Conservation (phyloP, 179 eudicot genomes). For the Drosera spatulata region DNA sequence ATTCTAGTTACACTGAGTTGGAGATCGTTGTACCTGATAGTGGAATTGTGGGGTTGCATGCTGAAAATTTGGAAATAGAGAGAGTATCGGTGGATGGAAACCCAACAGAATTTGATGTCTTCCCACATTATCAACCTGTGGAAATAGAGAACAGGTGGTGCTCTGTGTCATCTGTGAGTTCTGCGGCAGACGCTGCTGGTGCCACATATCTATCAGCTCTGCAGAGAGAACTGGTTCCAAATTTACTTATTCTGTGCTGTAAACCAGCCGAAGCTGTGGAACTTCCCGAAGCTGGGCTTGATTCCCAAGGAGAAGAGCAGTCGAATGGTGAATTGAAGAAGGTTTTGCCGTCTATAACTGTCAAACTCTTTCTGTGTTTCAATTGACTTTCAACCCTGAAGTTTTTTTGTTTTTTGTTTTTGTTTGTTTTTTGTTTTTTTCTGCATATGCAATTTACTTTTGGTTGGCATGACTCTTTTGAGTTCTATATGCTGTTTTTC, state of each 20-base stretch:
- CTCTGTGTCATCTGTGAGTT: constrained; percentile 81
- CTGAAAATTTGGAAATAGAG: constrained; percentile 90
- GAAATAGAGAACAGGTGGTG: constrained; percentile 92
- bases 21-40: constrained; percentile 67
- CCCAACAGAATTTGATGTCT: constrained; percentile 74
- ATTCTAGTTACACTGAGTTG: constrained; percentile 74
- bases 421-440: too few species aligned
- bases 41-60: constrained; percentile 84
- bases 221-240: constrained; percentile 87
- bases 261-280: constrained; percentile 29
- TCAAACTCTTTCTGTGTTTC: background rate
- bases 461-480: too few species aligned
- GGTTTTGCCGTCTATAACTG: constrained; percentile 24
- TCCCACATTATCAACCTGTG: constrained; percentile 74
- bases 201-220: constrained; percentile 80
- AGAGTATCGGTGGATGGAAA: constrained; percentile 80
- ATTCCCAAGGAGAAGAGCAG: constrained; percentile 48
- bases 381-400: too few species aligned
- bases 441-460: too few species aligned
- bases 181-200: constrained; percentile 99
- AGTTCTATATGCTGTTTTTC: too few species aligned
- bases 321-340: constrained; percentile 48
- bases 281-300: constrained; percentile 25
- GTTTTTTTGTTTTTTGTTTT: too few species aligned
- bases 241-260: constrained; percentile 81